Base-by-base conservation (phyloP, 2,329 filamentous ascomycete species). In the Atkinsonella texensis region DNA sequence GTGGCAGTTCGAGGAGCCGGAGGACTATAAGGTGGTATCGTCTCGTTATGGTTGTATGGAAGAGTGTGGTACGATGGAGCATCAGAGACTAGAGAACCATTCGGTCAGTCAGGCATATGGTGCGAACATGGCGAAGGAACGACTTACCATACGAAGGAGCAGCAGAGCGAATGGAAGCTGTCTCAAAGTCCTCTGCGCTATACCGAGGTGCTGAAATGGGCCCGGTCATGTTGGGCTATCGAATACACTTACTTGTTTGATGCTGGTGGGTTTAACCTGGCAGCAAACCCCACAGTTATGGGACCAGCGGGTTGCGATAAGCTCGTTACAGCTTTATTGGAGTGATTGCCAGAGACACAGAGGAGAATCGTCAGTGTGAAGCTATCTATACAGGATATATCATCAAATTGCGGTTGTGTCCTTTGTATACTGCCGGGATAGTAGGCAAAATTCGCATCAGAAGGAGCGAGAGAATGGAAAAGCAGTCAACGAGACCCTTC, bases 61-160 rank as follows among this genome's bases (percentile, higher is more conserved):
- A 71, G 74, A 17, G 80, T 80, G 61, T 80, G 78, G 61, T 85
- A 84, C 1, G 81, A 81, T 4, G 83, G 83, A 2, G 74, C 77
- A 50, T 84, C 81, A 50, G 82, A 85, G 55, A 78, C 77, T 81
- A 15, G 18, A 40, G 12, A 5, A 20, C 41, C 15, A 13, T 44
- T 41, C 33, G 39, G 31, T 52, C 15, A 31, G 18, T 11, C 43
- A 33, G 31, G 15, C 23, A 17, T 17, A 46, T 15, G 8, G 28
- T 23, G 13, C 15, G 3, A 28, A 42, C 31, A 33, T 45, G 49
- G 47, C 1, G 2, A 4, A 12, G 6, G 17, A 10, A 42, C 20
- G 39, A 69, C 76, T 73, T 59, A 81, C 78, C 71, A 63, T 85
- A 85, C 10, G 83, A 85, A 41, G 83, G 83, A n/a, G 82, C 81